Conservation (phyloP, 192 early-diverging fungal genomes). For the Mortierella antarctica region DNA sequence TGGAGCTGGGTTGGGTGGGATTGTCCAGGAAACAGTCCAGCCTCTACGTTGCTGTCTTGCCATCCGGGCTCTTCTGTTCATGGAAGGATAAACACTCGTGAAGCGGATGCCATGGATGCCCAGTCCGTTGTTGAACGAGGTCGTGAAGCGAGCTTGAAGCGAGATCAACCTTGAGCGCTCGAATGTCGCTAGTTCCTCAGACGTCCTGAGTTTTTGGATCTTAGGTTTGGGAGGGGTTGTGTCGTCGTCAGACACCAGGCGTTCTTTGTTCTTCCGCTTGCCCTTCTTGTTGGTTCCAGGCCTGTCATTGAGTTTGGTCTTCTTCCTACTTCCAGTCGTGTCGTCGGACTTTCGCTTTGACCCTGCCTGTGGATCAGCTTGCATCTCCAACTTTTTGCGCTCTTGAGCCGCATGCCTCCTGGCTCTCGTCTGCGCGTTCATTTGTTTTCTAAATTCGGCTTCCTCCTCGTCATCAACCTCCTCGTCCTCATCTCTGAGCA, state of each 20-base stretch:
- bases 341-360: background rate
- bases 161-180: background rate
- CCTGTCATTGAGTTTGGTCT: background rate
- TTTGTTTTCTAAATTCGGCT: no score
- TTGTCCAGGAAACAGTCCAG: background rate
- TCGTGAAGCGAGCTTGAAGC: slow-evolving; percentile 9
- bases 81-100: background rate
- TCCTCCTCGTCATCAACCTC: background rate
- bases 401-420: background rate
- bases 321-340: background rate
- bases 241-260: background rate
- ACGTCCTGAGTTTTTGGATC: background rate
- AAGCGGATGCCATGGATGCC: background rate
- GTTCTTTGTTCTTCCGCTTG: background rate
- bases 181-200: background rate
- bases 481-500: slow-evolving; percentile 20
- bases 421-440: no score
- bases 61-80: background rate
- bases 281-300: background rate
- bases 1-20: no score
- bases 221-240: background rate
- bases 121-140: slow-evolving; percentile 1
- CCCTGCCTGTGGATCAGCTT: background rate
- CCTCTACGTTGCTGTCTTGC: background rate
- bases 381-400: background rate